Conservation (phyloP, 441 rosid genomes). For the Bocquillonia castaneifolia region DNA sequence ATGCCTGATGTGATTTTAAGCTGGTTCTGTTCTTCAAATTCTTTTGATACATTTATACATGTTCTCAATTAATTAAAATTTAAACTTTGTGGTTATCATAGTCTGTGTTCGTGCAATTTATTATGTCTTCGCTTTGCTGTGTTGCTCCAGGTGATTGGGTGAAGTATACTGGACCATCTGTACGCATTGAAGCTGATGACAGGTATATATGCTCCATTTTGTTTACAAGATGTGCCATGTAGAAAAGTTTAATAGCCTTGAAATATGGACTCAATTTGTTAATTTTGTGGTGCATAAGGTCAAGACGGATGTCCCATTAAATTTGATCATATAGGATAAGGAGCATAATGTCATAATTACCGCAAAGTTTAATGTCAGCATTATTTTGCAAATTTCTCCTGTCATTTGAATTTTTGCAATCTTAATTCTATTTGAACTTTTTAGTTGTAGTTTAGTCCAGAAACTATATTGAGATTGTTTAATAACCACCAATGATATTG, state of each 20-base stretch:
- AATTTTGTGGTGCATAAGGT: background rate
- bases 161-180: constrained; percentile 65
- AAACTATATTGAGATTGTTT: background rate
- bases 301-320: background rate
- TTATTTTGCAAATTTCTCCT: background rate
- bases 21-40: constrained; percentile 7
- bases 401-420: background rate
- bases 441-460: background rate
- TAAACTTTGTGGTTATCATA: background rate
- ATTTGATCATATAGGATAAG: background rate
- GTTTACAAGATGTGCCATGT: background rate
- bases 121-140: background rate
- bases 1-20: background rate
- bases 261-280: background rate
- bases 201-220: constrained; percentile 39
- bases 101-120: constrained; percentile 3
- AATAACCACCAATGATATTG: background rate
- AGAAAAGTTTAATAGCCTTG: background rate
- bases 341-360: background rate
- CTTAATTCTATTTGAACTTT: background rate
- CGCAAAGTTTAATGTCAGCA: background rate
- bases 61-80: background rate
- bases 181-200: constrained; percentile 43
- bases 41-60: background rate
- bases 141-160: constrained; percentile 80